Evolutionary conservation across 768 basidiomycete species (phyloP).

Genomic region (Boletus pseudopeckii): DNA sequence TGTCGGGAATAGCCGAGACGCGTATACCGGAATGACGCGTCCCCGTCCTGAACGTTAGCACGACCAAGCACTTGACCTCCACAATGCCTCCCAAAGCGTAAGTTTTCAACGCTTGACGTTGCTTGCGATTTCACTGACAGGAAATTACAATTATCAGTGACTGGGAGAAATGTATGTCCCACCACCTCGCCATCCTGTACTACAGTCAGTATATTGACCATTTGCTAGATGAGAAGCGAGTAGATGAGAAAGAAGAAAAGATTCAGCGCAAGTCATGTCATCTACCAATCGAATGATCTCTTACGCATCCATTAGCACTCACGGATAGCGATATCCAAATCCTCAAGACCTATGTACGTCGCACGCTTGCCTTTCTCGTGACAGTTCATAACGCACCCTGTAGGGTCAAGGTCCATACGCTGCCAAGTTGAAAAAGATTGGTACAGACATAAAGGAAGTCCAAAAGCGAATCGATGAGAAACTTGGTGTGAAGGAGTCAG

Average conservation of each 20-base stretch:
- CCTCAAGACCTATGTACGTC: slow-evolving; percentile 90
- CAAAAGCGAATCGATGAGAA: slow-evolving; percentile 98
- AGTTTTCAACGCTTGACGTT: slow-evolving; percentile 34
- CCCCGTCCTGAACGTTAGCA: slow-evolving; percentile 20
- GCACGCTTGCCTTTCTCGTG: neutral
- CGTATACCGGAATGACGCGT: slow-evolving; percentile 37
- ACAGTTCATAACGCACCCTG: neutral
- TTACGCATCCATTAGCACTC: slow-evolving; percentile 53
- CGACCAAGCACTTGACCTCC: slow-evolving; percentile 22
- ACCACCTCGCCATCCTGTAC: neutral
- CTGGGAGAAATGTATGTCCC: slow-evolving; percentile 92
- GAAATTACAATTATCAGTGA: slow-evolving; percentile 51
- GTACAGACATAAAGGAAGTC: slow-evolving; percentile 90
- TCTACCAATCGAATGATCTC: neutral
- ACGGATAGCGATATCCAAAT: slow-evolving; percentile 99
- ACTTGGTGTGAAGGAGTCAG: slow-evolving; percentile 97
- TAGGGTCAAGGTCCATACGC: slow-evolving; percentile 99
- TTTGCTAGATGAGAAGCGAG: slow-evolving; percentile 73
- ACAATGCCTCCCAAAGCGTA: slow-evolving; percentile 95
- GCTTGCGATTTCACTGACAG: slow-evolving; percentile 7
- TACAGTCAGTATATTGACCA: slow-evolving; percentile 5
- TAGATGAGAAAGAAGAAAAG: slow-evolving; percentile 87
- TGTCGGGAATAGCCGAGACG: slow-evolving; percentile 26
- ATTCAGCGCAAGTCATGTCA: slow-evolving; percentile 63
- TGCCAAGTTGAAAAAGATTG: slow-evolving; percentile 78